These are phyloP conservation scores for Clitocybe nebularis DNA, from an alignment of 1,284 basidiomycete species.

Conservation along the genomic window DNA sequence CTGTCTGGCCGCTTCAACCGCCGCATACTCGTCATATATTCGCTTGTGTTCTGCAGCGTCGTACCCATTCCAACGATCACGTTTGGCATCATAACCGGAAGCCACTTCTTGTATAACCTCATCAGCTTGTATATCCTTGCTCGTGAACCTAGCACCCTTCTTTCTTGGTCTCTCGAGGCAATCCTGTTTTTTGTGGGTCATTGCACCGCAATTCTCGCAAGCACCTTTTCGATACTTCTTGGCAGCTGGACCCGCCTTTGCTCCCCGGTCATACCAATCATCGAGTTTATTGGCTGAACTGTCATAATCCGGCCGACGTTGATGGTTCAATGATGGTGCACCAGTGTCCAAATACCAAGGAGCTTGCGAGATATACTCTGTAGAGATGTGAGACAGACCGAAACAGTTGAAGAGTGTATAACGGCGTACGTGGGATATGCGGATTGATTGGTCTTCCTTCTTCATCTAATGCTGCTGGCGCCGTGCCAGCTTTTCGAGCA, in stretches of 20 bases:
- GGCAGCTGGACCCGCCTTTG: conserved; percentile 81
- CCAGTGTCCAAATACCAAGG: conserved; percentile 98
- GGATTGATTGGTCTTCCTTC: conserved; percentile 96
- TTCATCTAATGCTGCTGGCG: conserved; percentile 91
- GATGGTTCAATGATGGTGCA: conserved; percentile 89
- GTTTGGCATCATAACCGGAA: conserved; percentile 90
- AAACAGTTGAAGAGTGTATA: not conserved
- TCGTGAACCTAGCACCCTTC: conserved; percentile 93
- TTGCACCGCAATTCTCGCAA: conserved; percentile 97
- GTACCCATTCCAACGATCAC: conserved; percentile 99
- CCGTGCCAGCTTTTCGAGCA: conserved; percentile 95
- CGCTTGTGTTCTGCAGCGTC: conserved; percentile 83
- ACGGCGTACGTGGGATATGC: conserved; percentile 86
- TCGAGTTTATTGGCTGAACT: conserved; percentile 69
- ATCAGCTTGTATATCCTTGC: conserved; percentile 87
- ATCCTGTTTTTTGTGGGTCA: conserved; percentile 89
- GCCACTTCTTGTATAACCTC: conserved; percentile 83
- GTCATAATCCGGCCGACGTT: conserved; percentile 77
- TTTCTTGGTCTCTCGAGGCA: conserved; percentile 96
- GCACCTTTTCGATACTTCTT: conserved; percentile 98
- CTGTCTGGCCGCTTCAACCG: conserved; percentile 87
- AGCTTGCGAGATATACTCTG: conserved; percentile 91
- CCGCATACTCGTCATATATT: conserved; percentile 93
- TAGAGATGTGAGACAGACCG: not conserved
- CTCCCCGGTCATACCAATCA: conserved; percentile 92